phyloP scores from a whole-genome alignment of 495 filamentous ascomycete genomes.

The Xylaria cubensis region DNA sequence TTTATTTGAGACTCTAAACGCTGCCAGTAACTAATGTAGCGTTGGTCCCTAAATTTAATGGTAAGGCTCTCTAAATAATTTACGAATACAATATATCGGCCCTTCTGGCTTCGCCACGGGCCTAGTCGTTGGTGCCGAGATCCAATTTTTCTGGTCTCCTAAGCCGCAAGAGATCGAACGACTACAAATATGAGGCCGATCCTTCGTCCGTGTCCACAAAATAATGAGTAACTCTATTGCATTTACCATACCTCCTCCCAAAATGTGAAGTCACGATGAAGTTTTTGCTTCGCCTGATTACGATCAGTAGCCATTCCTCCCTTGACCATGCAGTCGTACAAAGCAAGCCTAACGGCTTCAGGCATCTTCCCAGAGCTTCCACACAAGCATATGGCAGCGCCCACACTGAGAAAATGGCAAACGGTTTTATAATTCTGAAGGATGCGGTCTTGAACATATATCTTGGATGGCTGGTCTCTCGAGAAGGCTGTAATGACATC shows the following conservation, averaged over 20 bases:
- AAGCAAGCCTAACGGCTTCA: conserved; percentile 78
- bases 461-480: conserved; percentile 66
- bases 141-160: not conserved
- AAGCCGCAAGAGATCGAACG: not conserved
- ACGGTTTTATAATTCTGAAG: conserved; percentile 64
- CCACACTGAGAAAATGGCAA: conserved; percentile 57
- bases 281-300: conserved; percentile 40
- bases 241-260: conserved; percentile 59
- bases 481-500: conserved; percentile 84
- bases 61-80: no score
- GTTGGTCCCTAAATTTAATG: not conserved
- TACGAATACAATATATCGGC: not conserved
- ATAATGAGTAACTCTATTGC: not conserved
- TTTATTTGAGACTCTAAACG: not conserved
- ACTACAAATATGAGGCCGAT: not conserved
- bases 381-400: conserved; percentile 69
- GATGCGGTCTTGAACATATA: conserved; percentile 90
- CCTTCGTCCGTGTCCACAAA: not conserved
- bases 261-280: conserved; percentile 38
- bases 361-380: conserved; percentile 89
- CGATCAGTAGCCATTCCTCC: conserved; percentile 34
- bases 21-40: not conserved
- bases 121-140: not conserved
- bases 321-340: conserved; percentile 70
- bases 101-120: not conserved